Evolutionary conservation across 176 grass and related monocot genomes (phyloP).

Genomic region (Hordeum marinum): DNA sequence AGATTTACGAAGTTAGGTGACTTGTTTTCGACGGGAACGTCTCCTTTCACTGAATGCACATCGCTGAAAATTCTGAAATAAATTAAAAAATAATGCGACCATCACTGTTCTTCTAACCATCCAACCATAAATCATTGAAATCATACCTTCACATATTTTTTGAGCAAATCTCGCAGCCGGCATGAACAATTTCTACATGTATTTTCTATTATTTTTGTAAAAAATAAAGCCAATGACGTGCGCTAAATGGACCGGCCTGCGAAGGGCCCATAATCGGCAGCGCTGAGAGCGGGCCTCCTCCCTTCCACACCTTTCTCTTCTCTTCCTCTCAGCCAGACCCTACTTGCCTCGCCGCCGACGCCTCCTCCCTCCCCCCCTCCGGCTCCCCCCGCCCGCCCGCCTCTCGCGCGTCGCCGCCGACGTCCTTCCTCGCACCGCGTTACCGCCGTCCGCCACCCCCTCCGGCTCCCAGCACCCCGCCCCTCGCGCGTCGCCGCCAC

Average conservation of each 20-base stretch:
- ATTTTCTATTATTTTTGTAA: too few relatives aligned
- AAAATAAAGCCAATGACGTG: neutral
- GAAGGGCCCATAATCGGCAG: neutral
- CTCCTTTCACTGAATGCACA: too few relatives aligned
- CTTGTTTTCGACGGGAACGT: too few relatives aligned
- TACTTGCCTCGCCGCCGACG: neutral
- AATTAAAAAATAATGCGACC: too few relatives aligned
- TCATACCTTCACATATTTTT: too few relatives aligned
- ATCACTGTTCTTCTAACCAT: too few relatives aligned
- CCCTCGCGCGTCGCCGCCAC: neutral
- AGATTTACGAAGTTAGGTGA: too few relatives aligned
- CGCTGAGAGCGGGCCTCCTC: neutral
- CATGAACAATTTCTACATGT: too few relatives aligned
- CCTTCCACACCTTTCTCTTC: neutral
- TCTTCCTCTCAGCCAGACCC: neutral
- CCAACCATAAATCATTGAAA: too few relatives aligned
- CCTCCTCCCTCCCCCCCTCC: neutral
- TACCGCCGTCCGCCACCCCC: neutral
- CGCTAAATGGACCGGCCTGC: neutral
- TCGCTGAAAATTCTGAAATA: too few relatives aligned
- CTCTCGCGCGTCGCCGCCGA: neutral
- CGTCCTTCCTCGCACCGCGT: neutral
- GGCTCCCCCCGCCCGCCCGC: neutral
- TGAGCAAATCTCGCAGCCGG: too few relatives aligned
- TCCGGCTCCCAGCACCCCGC: neutral